These are phyloP conservation scores for Sporothrix pseudoabietina DNA, from an alignment of 2,329 filamentous ascomycete genomes.

Conservation along the genomic window DNA sequence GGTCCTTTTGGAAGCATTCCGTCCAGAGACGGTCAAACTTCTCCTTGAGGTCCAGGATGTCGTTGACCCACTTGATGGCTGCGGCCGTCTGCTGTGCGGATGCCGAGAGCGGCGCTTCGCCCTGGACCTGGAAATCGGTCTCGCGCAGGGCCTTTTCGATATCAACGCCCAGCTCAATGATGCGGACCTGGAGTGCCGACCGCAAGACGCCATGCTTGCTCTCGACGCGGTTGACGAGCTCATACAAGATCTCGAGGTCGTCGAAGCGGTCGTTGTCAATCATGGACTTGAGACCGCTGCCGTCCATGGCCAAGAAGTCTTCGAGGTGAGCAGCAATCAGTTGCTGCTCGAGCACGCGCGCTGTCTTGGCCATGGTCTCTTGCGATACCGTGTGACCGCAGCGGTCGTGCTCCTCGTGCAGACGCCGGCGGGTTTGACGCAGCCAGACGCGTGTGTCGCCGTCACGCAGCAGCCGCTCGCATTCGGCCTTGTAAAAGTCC, in stretches of 20 bases:
- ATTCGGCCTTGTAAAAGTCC: conserved; percentile 75
- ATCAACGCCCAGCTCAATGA: conserved; percentile 77
- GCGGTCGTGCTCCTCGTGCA: conserved; percentile 78
- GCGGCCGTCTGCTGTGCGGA: conserved; percentile 80
- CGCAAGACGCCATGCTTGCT: conserved; percentile 70
- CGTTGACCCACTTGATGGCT: conserved; percentile 93
- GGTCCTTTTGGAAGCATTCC: conserved; percentile 72
- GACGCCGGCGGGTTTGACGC: conserved; percentile 69
- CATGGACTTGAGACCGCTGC: conserved; percentile 84
- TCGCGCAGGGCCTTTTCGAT: conserved; percentile 71
- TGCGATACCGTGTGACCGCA: conserved; percentile 80
- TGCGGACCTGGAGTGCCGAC: conserved; percentile 69
- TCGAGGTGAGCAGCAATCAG: conserved; percentile 76
- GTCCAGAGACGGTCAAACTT: conserved; percentile 84
- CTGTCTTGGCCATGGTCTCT: conserved; percentile 71
- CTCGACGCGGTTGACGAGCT: conserved; percentile 77
- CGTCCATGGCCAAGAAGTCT: conserved; percentile 82
- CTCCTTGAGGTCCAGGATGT: conserved; percentile 80
- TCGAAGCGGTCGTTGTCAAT: conserved; percentile 82
- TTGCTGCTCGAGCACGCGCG: conserved; percentile 75
- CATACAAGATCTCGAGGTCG: conserved; percentile 79
- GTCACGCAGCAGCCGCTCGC: conserved; percentile 70
- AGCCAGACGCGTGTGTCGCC: conserved; percentile 83
- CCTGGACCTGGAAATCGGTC: conserved; percentile 46
- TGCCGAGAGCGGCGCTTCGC: conserved; percentile 51